phyloP scores from a whole-genome alignment of 2,329 filamentous ascomycete species.

The Aspergillus amoenus region DNA sequence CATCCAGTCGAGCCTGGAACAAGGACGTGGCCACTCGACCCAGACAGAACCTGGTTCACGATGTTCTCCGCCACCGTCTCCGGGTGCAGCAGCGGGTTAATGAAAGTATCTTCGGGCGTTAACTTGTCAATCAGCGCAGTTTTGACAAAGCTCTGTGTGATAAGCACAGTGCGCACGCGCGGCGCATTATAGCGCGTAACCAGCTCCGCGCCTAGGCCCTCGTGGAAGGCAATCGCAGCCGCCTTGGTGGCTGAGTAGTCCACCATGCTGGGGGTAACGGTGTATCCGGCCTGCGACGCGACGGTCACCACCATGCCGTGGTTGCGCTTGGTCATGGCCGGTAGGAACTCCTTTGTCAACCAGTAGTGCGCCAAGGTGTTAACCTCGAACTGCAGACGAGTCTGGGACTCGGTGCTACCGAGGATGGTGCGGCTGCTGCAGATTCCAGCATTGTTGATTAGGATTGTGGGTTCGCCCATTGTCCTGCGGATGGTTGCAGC shows the following conservation, averaged over 20 bases:
- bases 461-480: slow-evolving; percentile 65
- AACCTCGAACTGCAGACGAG: slow-evolving; percentile 67
- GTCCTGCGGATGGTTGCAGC: slow-evolving; percentile 54
- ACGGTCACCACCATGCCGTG: slow-evolving; percentile 74
- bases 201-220: slow-evolving; percentile 62
- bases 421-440: slow-evolving; percentile 62
- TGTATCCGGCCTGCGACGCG: slow-evolving; percentile 62
- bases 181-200: slow-evolving; percentile 61
- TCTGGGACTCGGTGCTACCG: slow-evolving; percentile 55
- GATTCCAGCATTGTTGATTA: slow-evolving; percentile 46
- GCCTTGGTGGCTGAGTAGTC: slow-evolving; percentile 70
- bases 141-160: slow-evolving; percentile 64
- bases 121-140: slow-evolving; percentile 62
- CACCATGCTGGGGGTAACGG: slow-evolving; percentile 62
- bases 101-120: slow-evolving; percentile 50
- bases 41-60: slow-evolving; percentile 59
- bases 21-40: slow-evolving; percentile 58
- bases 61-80: slow-evolving; percentile 66
- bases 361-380: slow-evolving; percentile 69
- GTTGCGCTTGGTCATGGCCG: slow-evolving; percentile 60
- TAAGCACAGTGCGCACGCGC: slow-evolving; percentile 61
- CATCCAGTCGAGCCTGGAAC: slow-evolving; percentile 52
- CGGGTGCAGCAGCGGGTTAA: slow-evolving; percentile 56
- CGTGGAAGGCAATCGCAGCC: slow-evolving; percentile 66
- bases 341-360: slow-evolving; percentile 66